Percentiles rank a stretch among this genome's conserved stretches.
phyloP scores from a whole-genome alignment of 106 monocot genomes.

The Dactylorhiza incarnata region DNA sequence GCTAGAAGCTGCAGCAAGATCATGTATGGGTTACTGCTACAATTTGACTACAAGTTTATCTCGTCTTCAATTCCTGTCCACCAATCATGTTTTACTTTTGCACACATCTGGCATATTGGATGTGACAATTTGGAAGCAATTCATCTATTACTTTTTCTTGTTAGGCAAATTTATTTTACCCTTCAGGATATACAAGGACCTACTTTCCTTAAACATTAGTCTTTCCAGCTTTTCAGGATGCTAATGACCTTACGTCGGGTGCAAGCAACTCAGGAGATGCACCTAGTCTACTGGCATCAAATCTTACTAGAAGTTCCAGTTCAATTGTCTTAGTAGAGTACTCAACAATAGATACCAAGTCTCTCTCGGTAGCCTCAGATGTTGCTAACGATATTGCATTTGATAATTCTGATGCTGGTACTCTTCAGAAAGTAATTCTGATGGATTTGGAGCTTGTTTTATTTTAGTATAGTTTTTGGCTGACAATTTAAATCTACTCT shows the following conservation, averaged over 20 bases:
- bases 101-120: constrained; percentile 3
- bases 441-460: neutral
- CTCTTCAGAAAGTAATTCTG: constrained; percentile 7
- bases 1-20: constrained; percentile 89
- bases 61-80: neutral
- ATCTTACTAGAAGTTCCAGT: constrained; percentile 11
- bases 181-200: neutral
- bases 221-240: constrained; percentile 64
- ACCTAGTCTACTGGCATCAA: constrained; percentile 1
- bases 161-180: neutral
- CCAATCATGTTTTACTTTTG: neutral
- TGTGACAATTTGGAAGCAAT: neutral
- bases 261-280: constrained; percentile 16
- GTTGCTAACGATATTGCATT: constrained; percentile 47
- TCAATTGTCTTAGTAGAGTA: constrained; percentile 36
- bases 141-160: neutral
- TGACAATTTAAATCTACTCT: constrained; percentile 9
- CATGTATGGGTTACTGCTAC: constrained; percentile 48
- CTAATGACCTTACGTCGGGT: constrained; percentile 19
- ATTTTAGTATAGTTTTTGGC: neutral
- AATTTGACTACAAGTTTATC: neutral
- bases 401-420: constrained; percentile 37
- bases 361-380: constrained; percentile 56
- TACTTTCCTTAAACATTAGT: constrained; percentile 1
- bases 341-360: constrained; percentile 29